Percentiles rank a stretch among this genome's conserved stretches.
Evolutionary conservation across 768 basidiomycete species (phyloP).

Genomic region (Exsudoporus frostii): DNA sequence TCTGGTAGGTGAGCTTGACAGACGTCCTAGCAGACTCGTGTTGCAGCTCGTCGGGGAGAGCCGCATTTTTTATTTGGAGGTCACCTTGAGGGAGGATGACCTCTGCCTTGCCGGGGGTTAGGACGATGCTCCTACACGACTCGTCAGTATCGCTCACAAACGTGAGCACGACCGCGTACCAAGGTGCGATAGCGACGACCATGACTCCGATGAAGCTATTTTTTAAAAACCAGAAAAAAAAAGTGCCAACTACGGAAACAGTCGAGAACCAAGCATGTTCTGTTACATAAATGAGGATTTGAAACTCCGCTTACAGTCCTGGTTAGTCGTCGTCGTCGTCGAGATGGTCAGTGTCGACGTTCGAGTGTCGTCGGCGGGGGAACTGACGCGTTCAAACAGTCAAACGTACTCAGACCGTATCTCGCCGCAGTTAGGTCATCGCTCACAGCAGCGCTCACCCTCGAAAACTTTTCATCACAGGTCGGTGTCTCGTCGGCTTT

Average conservation of each 20-base stretch:
- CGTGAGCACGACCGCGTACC: conserved; percentile 42
- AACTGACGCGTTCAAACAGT: conserved; percentile 46
- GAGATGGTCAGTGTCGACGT: conserved; percentile 48
- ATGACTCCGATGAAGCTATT: conserved; percentile 48
- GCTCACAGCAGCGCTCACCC: conserved; percentile 92
- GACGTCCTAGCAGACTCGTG: conserved; percentile 60
- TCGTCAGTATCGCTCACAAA: conserved; percentile 4
- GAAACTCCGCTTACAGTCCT: conserved; percentile 44
- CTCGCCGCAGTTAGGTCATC: conserved; percentile 94
- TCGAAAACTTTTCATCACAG: conserved; percentile 98
- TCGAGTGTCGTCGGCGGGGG: background rate
- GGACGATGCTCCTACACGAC: conserved; percentile 53
- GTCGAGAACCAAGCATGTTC: background rate
- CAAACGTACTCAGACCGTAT: conserved; percentile 93
- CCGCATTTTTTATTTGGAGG: conserved; percentile 77
- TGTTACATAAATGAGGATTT: conserved; percentile 15
- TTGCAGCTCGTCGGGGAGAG: conserved; percentile 69
- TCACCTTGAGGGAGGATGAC: conserved; percentile 60
- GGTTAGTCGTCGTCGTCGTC: conserved; percentile 12
- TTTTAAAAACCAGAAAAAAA: conserved; percentile 9
- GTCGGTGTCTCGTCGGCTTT: conserved; percentile 11
- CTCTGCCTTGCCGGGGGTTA: conserved; percentile 57
- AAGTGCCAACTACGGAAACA: background rate
- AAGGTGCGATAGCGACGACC: conserved; percentile 62
- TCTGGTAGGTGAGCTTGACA: conserved; percentile 61